These are phyloP conservation scores for Tuber brumale DNA, from an alignment of 495 filamentous ascomycete genomes.

Conservation along the genomic window DNA sequence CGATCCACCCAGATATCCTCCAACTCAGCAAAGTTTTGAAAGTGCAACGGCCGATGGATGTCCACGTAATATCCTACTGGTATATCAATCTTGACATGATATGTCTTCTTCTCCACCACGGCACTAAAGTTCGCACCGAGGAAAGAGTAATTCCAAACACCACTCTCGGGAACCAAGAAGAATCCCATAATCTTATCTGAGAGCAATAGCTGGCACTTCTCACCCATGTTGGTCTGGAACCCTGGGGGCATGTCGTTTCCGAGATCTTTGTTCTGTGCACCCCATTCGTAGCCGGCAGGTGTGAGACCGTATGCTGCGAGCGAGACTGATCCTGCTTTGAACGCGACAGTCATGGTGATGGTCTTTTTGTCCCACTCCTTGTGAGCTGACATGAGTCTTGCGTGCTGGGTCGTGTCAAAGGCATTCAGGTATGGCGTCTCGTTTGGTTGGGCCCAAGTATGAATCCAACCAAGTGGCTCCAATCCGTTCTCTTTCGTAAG, in stretches of 20 bases:
- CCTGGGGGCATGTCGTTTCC: constrained; percentile 87
- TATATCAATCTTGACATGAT: constrained; percentile 89
- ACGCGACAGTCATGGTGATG: constrained; percentile 90
- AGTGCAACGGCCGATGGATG: constrained; percentile 87
- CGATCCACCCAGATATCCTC: constrained; percentile 87
- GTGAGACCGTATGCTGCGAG: constrained; percentile 88
- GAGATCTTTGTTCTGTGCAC: constrained; percentile 88
- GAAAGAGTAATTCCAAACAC: constrained; percentile 96
- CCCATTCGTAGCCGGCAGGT: constrained; percentile 92
- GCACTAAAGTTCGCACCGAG: constrained; percentile 82
- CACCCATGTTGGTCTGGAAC: constrained; percentile 85
- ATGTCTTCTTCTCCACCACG: constrained; percentile 74
- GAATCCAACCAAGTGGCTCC: constrained; percentile 91
- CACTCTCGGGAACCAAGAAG: constrained; percentile 88
- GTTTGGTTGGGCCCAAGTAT: constrained; percentile 80
- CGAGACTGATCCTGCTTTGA: constrained; percentile 97
- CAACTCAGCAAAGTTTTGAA: constrained; percentile 85
- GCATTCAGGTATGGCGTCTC: constrained; percentile 95
- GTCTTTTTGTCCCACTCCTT: constrained; percentile 88
- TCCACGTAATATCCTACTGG: constrained; percentile 88
- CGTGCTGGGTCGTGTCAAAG: constrained; percentile 86
- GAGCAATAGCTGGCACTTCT: constrained; percentile 89
- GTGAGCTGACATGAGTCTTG: constrained; percentile 78
- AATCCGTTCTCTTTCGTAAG: constrained; percentile 58
- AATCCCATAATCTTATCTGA: constrained; percentile 88